Conservation (phyloP, 345 rosid genomes). For the Pseudoturritis turrita region DNA sequence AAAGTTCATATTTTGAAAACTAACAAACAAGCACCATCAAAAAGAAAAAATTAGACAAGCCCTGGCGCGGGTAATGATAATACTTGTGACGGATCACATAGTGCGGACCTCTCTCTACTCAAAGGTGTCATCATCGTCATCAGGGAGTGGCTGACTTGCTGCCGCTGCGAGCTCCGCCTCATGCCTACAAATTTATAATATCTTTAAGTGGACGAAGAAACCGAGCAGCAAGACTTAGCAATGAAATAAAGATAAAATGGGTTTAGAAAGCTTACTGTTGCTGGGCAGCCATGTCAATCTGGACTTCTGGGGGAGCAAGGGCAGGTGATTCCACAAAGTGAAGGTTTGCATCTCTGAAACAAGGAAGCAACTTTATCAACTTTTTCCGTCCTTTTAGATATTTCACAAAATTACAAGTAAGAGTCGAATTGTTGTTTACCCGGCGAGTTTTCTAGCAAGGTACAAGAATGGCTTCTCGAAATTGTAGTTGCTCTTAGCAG, state of each 20-base stretch:
- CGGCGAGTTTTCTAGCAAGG: conserved; percentile 90
- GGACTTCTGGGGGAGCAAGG: conserved; percentile 95
- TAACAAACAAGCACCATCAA: conserved; percentile 3
- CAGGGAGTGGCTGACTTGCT: conserved; percentile 75
- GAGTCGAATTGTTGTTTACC: conserved; percentile 37
- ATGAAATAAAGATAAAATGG: neutral
- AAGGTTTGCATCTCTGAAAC: conserved; percentile 61
- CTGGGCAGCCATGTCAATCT: conserved; percentile 82
- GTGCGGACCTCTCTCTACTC: conserved; percentile 34
- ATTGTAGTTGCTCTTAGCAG: conserved; percentile 94
- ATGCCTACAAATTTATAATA: conserved; percentile 38
- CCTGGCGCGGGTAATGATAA: neutral
- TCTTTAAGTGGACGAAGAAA: neutral
- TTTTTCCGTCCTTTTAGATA: neutral
- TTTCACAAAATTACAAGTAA: neutral
- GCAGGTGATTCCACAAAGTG: conserved; percentile 98
- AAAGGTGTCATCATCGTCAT: conserved; percentile 65
- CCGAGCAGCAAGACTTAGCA: neutral
- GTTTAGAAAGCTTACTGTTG: conserved; percentile 56
- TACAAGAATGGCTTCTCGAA: conserved; percentile 93
- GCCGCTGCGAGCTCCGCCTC: conserved; percentile 68
- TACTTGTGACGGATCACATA: neutral
- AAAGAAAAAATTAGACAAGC: neutral
- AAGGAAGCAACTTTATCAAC: neutral
- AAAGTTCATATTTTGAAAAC: neutral